These are phyloP conservation scores for Cryomyces antarcticus DNA, from an alignment of 495 filamentous ascomycete genomes.

Conservation along the genomic window DNA sequence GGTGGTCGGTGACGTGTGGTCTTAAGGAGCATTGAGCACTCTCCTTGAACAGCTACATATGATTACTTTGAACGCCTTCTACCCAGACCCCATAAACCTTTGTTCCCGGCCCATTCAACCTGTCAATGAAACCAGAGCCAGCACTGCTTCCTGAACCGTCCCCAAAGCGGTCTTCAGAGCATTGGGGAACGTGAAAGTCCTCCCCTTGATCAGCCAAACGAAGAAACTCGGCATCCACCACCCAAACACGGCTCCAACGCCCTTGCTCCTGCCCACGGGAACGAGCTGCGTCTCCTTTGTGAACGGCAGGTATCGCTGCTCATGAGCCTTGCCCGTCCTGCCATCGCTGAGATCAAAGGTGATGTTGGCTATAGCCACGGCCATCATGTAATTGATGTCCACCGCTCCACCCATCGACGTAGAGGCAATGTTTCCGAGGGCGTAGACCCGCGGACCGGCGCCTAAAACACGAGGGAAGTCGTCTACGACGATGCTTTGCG, in stretches of 20 bases:
- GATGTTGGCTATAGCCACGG: slow-evolving; percentile 24
- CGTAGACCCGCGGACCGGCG: slow-evolving; percentile 24
- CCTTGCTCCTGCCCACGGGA: slow-evolving; percentile 30
- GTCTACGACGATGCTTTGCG: slow-evolving; percentile 24
- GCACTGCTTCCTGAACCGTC: slow-evolving; percentile 6
- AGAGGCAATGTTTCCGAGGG: slow-evolving; percentile 21
- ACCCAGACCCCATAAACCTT: no score
- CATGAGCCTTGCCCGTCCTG: slow-evolving; percentile 3
- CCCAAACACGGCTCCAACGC: slow-evolving; percentile 35
- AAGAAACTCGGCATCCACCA: slow-evolving; percentile 30
- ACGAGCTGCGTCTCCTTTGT: slow-evolving; percentile 22
- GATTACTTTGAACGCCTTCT: no score
- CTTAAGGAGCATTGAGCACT: no score
- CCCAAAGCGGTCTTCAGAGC: slow-evolving; percentile 27
- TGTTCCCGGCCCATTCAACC: not conserved
- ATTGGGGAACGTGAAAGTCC: slow-evolving; percentile 37
- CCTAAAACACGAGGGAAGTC: slow-evolving; percentile 24
- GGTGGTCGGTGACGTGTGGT: no score
- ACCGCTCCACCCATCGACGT: slow-evolving; percentile 16
- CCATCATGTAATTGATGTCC: slow-evolving; percentile 20
- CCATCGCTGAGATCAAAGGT: slow-evolving; percentile 17
- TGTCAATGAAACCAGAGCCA: not conserved
- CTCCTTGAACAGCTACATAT: not conserved
- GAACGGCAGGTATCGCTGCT: slow-evolving; percentile 12
- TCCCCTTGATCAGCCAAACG: slow-evolving; percentile 39